Percentiles rank a stretch among this genome's conserved stretches.
phyloP scores from a whole-genome alignment of 2,329 filamentous ascomycete species.

The Aspergillus sp. region DNA sequence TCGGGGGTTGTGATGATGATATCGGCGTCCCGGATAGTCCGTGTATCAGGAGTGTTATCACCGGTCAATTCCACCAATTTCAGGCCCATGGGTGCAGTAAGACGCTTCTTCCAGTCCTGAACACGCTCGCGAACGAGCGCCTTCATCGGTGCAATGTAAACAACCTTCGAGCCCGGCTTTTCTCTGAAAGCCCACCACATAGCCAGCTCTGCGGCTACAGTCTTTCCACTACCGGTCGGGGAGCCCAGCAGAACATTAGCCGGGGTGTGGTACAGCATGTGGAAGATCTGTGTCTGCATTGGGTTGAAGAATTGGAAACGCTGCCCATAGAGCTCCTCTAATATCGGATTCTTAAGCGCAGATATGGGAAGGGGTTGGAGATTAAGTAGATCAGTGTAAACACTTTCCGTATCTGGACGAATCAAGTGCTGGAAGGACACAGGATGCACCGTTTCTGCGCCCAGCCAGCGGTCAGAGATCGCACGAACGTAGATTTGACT shows the following conservation, averaged over 20 bases:
- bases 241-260: conserved; percentile 93
- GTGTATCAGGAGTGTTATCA: conserved; percentile 96
- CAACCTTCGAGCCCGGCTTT: conserved; percentile 91
- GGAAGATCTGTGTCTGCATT: conserved; percentile 99
- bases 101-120: conserved; percentile 84
- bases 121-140: conserved; percentile 94
- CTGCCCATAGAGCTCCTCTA: conserved; percentile 86
- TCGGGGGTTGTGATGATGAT: conserved; percentile 99
- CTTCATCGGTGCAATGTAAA: conserved; percentile 99
- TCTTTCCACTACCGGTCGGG: conserved; percentile 96
- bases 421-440: conserved; percentile 98
- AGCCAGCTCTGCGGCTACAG: conserved; percentile 89
- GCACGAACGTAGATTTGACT: conserved; percentile 95
- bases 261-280: conserved; percentile 88
- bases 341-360: conserved; percentile 79
- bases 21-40: conserved; percentile 92
- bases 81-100: conserved; percentile 79
- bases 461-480: conserved; percentile 93
- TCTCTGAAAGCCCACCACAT: conserved; percentile 99
- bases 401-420: conserved; percentile 92
- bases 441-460: conserved; percentile 90
- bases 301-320: conserved; percentile 97
- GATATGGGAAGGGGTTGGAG: conserved; percentile 85
- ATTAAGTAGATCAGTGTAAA: conserved; percentile 92
- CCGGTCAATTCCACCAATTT: conserved; percentile 94